Conservation (phyloP, 202 grass and related monocot genomes). For the Zizania palustris region DNA sequence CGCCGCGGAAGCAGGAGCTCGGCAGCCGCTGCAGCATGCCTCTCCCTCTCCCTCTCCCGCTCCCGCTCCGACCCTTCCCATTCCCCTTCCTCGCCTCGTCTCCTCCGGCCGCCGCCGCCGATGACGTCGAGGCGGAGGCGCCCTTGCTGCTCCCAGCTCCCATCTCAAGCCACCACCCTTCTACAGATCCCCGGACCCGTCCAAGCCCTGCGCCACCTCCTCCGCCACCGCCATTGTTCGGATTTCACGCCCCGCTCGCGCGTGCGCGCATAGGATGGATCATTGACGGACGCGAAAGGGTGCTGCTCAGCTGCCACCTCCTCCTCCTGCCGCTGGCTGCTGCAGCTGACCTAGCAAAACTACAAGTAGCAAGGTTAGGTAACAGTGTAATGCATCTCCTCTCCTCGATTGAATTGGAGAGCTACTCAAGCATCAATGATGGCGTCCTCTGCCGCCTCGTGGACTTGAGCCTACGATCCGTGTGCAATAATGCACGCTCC, state of each 20-base stretch:
- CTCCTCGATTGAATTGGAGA: constrained; percentile 29
- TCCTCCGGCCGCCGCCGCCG: not conserved
- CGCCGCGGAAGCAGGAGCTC: constrained; percentile 59
- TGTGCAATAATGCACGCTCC: constrained; percentile 42
- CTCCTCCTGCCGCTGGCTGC: constrained; percentile 22
- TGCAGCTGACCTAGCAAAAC: constrained; percentile 17
- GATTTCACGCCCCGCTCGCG: constrained; percentile 27
- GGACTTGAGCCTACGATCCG: constrained; percentile 36
- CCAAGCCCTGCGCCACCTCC: not conserved
- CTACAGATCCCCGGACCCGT: constrained; percentile 46
- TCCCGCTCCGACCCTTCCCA: constrained; percentile 44
- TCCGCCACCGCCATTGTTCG: constrained; percentile 35
- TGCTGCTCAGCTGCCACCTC: not conserved
- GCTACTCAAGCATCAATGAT: constrained; percentile 42
- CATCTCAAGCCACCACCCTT: constrained; percentile 47
- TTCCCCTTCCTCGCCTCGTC: constrained; percentile 30
- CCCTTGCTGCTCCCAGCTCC: constrained; percentile 90
- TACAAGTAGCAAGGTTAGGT: not conserved
- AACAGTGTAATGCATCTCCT: too few species aligned
- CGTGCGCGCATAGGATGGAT: constrained; percentile 36
- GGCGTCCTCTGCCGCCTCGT: not conserved
- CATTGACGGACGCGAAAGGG: constrained; percentile 26
- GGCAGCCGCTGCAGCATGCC: constrained; percentile 43
- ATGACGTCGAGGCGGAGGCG: constrained; percentile 43
- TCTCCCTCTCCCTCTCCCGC: constrained; percentile 37